Base-by-base conservation (phyloP, 2,329 filamentous ascomycete species). In the Leptographium radiaticola region DNA sequence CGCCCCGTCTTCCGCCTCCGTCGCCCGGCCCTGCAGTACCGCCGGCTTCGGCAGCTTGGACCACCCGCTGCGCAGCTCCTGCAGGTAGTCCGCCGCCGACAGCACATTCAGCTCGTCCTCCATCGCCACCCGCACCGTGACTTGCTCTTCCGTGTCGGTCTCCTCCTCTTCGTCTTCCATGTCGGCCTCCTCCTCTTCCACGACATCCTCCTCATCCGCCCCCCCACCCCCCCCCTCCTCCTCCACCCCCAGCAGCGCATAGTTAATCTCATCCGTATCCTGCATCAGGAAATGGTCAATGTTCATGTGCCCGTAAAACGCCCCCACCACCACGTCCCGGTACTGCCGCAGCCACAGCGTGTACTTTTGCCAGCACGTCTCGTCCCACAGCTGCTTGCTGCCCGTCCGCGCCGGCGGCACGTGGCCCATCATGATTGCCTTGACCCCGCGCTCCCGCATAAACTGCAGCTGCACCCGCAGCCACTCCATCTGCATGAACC, bases 331-430 rank as follows among this genome's bases (percentile, higher is more conserved):
- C 40, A 98, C 84, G 66, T 98, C 93, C 38, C 93, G 86, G 67
- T 89, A 98, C 66, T 94, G 89, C 60, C 82, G 79, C 63, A 91
- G 71, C 89, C 90, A 97, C 5, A 97, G 71, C 0, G 89, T 86
- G 68, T 95, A 98, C 66, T 95, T 96, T 66, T 96, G 91, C 90
- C 91, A 98, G 70, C 93, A 98, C 0, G 87, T 89, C 73, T 97
- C 91, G 60, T 96, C 89, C 93, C 93, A 98, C 57, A 81, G 83
- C 63, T 81, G 79, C 73, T 97, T 97, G 69, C 82, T 85, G 39
- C 81, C 77, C 1, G 90, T 93, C 57, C 90, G 77, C 1, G 90
- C 91, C 0, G 93, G 93, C 1, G 93, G 90, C 5, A 98, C 89
- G 67, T 98, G 93, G 2, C 93, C 91, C 62, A 87, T 94, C 52